phyloP scores from a whole-genome alignment of 208 protist genomes.

The Leishmania lainsoni region DNA sequence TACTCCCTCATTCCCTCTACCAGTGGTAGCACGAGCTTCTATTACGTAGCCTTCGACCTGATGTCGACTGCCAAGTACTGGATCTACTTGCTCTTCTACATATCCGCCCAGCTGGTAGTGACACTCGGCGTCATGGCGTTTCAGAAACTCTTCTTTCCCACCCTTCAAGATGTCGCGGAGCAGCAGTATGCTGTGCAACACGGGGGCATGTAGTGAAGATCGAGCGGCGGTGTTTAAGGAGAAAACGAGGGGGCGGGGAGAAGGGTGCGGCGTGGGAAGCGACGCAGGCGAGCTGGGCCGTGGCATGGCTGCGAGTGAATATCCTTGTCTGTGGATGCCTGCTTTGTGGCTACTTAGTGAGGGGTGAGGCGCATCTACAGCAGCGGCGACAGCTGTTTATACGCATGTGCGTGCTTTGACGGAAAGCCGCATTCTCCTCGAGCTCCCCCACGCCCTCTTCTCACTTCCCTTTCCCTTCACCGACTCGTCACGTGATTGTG shows the following conservation, averaged over 20 bases:
- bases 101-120: conserved; percentile 50
- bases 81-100: conserved; percentile 69
- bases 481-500: no score
- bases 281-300: no score
- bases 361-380: no score
- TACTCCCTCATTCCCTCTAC: conserved; percentile 67
- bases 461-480: no score
- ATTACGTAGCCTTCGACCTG: conserved; percentile 74
- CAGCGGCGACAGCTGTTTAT: no score
- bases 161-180: conserved; percentile 57
- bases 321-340: background rate
- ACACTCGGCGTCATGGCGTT: conserved; percentile 61
- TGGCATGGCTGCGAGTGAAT: no score
- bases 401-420: no score
- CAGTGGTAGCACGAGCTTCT: conserved; percentile 58
- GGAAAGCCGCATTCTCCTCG: no score
- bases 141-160: conserved; percentile 64
- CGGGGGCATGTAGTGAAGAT: background rate
- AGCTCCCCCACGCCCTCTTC: no score
- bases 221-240: background rate
- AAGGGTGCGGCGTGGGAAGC: background rate
- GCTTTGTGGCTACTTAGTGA: no score
- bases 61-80: conserved; percentile 73
- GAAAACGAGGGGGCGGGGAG: background rate
- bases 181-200: conserved; percentile 41